A percentile compares a stretch with the other conserved stretches of the same genome.
These are phyloP conservation scores for Dujonia santamariae DNA, from an alignment of 1,139 yeast genomes.

Conservation along the genomic window DNA sequence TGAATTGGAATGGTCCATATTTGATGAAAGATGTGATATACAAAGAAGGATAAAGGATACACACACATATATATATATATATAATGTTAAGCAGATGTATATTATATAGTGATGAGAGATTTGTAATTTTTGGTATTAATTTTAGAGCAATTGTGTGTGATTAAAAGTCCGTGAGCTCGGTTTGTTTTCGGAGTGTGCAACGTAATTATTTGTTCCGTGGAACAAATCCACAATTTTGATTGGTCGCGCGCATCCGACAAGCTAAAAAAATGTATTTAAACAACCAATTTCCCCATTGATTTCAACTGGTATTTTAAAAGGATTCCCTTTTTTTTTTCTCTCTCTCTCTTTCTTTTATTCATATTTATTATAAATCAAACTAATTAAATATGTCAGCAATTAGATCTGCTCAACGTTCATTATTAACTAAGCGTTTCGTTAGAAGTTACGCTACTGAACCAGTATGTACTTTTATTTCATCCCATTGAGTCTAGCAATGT, in stretches of 20 bases:
- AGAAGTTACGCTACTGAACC: conserved; percentile 56
- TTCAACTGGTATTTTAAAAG: not conserved
- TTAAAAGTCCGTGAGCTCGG: not conserved
- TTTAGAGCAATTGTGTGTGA: no score
- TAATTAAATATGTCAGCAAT: conserved; percentile 29
- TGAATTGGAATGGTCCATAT: not conserved
- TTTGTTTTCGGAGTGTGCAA: not conserved
- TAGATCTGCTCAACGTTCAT: conserved; percentile 39
- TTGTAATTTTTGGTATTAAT: no score
- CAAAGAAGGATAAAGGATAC: no score
- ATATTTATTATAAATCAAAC: not conserved
- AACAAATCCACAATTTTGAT: conserved; percentile 6
- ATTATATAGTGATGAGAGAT: no score
- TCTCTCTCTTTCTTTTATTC: conserved; percentile 13
- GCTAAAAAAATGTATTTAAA: conserved; percentile 7
- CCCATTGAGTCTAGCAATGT: not conserved
- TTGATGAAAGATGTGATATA: not conserved
- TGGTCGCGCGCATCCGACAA: conserved; percentile 7
- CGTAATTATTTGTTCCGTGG: no score
- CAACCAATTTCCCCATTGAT: conserved; percentile 6
- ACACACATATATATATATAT: no score
- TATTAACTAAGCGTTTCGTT: conserved; percentile 29
- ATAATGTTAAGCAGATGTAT: no score
- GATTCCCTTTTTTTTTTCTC: conserved; percentile 2
- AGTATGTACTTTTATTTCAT: conserved; percentile 28